These are phyloP conservation scores for Brassica hybrid DNA, from an alignment of 441 rosid genomes.

Conservation along the genomic window DNA sequence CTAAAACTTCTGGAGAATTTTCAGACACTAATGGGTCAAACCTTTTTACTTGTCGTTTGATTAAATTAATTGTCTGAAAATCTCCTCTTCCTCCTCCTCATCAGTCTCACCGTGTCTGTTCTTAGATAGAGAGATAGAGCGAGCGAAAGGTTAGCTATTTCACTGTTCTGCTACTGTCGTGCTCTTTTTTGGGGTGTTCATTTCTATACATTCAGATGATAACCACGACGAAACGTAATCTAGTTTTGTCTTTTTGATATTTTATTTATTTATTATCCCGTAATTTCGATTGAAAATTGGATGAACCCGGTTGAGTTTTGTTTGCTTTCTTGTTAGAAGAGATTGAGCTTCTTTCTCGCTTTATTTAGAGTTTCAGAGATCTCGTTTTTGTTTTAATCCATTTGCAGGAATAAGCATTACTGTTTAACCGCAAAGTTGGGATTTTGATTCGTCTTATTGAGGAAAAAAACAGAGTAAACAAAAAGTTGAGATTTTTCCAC, in stretches of 20 bases:
- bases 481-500: conserved; percentile 16
- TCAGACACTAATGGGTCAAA: conserved; percentile 30
- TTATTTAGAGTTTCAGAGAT: conserved; percentile 8
- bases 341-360: conserved; percentile 5
- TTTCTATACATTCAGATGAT: neutral
- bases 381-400: conserved; percentile 14
- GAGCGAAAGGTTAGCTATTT: neutral
- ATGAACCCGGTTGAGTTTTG: conserved; percentile 26
- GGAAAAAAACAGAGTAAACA: conserved; percentile 32
- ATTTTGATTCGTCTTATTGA: conserved; percentile 29
- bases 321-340: conserved; percentile 22
- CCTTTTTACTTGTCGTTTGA: conserved; percentile 24
- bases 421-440: conserved; percentile 22
- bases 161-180: neutral
- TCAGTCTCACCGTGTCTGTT: neutral
- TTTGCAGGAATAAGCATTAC: conserved; percentile 32
- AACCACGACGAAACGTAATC: conserved; percentile 15
- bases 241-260: neutral
- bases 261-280: neutral
- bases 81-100: conserved; percentile 19
- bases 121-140: too few species aligned
- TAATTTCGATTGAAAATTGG: neutral
- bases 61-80: conserved; percentile 31
- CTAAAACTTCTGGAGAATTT: conserved; percentile 9
- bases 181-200: neutral